Evolutionary conservation across 495 filamentous ascomycete genomes (phyloP).

Genomic region (Penicillium mononematosum): DNA sequence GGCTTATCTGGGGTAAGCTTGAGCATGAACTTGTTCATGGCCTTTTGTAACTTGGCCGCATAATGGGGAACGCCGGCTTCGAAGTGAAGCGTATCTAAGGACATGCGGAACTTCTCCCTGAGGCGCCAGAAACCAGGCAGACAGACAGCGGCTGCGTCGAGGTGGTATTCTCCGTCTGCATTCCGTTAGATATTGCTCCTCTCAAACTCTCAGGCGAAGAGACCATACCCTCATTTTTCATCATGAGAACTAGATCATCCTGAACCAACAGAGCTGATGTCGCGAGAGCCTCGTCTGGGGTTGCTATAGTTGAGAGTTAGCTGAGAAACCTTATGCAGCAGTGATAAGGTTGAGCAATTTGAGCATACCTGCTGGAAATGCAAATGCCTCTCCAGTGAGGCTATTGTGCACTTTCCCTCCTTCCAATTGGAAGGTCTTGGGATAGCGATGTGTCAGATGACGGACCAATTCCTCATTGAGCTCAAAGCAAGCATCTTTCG

Average conservation of each 20-base stretch:
- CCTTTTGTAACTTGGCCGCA: conserved; percentile 66
- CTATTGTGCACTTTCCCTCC: conserved; percentile 60
- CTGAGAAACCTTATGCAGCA: neutral
- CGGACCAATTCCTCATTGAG: conserved; percentile 65
- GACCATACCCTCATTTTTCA: conserved; percentile 52
- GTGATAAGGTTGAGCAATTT: no score
- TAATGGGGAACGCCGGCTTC: conserved; percentile 71
- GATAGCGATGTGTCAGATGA: conserved; percentile 69
- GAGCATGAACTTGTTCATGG: conserved; percentile 66
- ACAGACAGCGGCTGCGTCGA: conserved; percentile 67
- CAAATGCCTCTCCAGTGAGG: conserved; percentile 62
- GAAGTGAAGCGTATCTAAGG: conserved; percentile 68
- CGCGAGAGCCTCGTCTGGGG: conserved; percentile 58
- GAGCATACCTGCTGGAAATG: conserved; percentile 57
- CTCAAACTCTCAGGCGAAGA: neutral
- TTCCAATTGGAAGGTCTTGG: conserved; percentile 58
- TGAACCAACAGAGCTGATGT: conserved; percentile 65
- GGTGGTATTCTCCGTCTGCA: conserved; percentile 65
- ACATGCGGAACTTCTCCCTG: conserved; percentile 73
- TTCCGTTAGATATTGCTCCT: neutral
- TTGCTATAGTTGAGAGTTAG: conserved; percentile 3
- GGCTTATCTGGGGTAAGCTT: conserved; percentile 56
- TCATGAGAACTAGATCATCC: conserved; percentile 76
- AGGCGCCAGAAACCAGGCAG: conserved; percentile 76
- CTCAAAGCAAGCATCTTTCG: conserved; percentile 63